Percentiles rank a stretch among this genome's conserved stretches.
Evolutionary conservation across 2,329 filamentous ascomycete species (phyloP).

Genomic region (Colletotrichum falcatum): DNA sequence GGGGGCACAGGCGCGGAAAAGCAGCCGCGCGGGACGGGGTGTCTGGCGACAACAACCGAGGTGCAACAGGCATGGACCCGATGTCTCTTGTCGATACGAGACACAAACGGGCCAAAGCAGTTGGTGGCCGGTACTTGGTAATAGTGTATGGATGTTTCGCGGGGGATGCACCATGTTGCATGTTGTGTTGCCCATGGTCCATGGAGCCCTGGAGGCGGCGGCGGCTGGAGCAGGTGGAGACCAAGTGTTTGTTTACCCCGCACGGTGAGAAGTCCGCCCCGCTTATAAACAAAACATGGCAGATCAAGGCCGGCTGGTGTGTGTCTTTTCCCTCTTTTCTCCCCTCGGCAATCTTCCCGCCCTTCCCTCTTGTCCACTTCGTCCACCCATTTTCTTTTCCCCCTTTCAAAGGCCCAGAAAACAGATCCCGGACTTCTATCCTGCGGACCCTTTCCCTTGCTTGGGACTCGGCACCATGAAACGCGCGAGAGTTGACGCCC

Average conservation of each 20-base stretch:
- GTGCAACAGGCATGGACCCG: no score
- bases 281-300: slow-evolving; percentile 41
- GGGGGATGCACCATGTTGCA: not conserved
- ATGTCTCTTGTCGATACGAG: no score
- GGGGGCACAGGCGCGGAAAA: slow-evolving; percentile 13
- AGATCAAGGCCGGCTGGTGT: slow-evolving; percentile 21
- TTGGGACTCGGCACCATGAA: slow-evolving; percentile 39
- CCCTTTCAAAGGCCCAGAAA: slow-evolving; percentile 33
- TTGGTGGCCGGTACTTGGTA: no score
- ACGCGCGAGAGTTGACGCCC: slow-evolving; percentile 37
- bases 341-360: slow-evolving; percentile 39
- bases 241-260: slow-evolving; percentile 20
- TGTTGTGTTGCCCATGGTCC: not conserved
- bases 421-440: slow-evolving; percentile 30
- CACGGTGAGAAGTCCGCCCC: slow-evolving; percentile 41
- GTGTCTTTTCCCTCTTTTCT: slow-evolving; percentile 33
- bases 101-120: not conserved
- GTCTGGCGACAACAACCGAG: slow-evolving; percentile 26
- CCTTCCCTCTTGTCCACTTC: slow-evolving; percentile 29
- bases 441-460: slow-evolving; percentile 25
- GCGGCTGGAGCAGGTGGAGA: slow-evolving; percentile 22
- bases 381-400: slow-evolving; percentile 16
- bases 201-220: no score
- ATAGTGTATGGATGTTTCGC: no score
- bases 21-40: slow-evolving; percentile 6